Base-by-base conservation (phyloP, 306 rosid species). In the Pyrus communis region DNA sequence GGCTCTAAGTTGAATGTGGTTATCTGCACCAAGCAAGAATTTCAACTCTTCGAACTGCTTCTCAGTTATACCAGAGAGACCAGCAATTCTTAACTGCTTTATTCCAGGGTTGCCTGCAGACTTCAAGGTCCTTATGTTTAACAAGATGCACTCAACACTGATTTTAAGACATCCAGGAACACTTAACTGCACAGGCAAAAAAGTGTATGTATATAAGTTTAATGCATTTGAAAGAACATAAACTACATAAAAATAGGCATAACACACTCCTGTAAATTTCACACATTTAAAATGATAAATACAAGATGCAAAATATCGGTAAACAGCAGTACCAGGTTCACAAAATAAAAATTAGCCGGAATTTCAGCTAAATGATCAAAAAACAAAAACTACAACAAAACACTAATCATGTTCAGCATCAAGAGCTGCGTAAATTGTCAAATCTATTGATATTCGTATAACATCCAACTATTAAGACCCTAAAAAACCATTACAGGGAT, bases 41-140 rank as follows among this genome's bases (percentile, higher is more conserved):
- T 75, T 84, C 79, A 87, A 76, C 84, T 89, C 91, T 71, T 85
- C 82, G 27, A 87, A 76, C 22, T 89, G 85, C 77, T 73, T 45
- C 21, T 85, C 81, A 17, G 81, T 87, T 60, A 83, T 74, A 78
- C 61, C 71, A 70, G 61, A 58, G 58, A 85, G 75, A 58, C 87
- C 89, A 70, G 77, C 77, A 68, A 89, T 67, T 75, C 87, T 78
- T 30, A 89, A 71, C 66, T 82, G 80, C 80, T 84, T 87, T 84
- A 89, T 77, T 68, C 85, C 80, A 38, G 69, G 68, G 25, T 63
- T 71, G 61, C 87, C 91, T n/a, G 71, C 75, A 42, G 84, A 80
- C 73, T 89, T 89, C 30, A 85, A 69, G 72, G 80, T 78, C 77
- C 75, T 82, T 31, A 89, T 33, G 76, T 83, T 82, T 74, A 17